Evolutionary conservation across 768 basidiomycete species (phyloP).

Genomic region (Scleroderma bovista): DNA sequence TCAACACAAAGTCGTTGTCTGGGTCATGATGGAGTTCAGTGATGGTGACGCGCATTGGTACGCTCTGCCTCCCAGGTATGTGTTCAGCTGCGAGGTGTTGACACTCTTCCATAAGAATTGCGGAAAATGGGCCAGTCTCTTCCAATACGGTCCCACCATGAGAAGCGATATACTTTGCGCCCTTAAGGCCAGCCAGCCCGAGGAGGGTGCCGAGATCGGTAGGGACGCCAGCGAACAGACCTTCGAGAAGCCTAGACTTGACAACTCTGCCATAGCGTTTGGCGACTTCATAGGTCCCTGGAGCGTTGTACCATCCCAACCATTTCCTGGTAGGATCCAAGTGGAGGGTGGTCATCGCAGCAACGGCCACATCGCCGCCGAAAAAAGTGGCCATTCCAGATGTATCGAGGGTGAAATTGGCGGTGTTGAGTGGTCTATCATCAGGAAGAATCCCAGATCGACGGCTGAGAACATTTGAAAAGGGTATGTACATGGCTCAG

Average conservation of each 20-base stretch:
- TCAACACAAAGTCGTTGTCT: constrained; percentile 10
- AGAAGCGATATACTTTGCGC: constrained; percentile 69
- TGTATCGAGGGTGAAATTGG: background rate
- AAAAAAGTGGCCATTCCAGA: background rate
- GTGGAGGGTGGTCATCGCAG: background rate
- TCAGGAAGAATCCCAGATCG: background rate
- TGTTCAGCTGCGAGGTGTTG: constrained; percentile 4
- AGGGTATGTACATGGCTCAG: background rate
- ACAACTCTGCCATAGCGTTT: background rate
- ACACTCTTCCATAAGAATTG: constrained; percentile 12
- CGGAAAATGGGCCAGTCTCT: constrained; percentile 32
- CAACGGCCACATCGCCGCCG: background rate
- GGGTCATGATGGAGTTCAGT: constrained; percentile 21
- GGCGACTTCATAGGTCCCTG: background rate
- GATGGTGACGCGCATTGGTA: constrained; percentile 22
- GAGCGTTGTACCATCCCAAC: background rate
- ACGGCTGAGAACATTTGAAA: background rate
- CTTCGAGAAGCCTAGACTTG: background rate
- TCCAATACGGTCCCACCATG: constrained; percentile 46
- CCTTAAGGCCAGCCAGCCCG: constrained; percentile 9
- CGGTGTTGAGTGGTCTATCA: background rate
- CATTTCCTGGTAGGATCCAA: background rate
- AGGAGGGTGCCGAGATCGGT: constrained; percentile 9
- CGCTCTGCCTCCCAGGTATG: constrained; percentile 22
- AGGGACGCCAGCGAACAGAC: background rate